These are phyloP conservation scores for Rehmannia glutinosa DNA, from an alignment of 257 asterid genomes.

Conservation along the genomic window DNA sequence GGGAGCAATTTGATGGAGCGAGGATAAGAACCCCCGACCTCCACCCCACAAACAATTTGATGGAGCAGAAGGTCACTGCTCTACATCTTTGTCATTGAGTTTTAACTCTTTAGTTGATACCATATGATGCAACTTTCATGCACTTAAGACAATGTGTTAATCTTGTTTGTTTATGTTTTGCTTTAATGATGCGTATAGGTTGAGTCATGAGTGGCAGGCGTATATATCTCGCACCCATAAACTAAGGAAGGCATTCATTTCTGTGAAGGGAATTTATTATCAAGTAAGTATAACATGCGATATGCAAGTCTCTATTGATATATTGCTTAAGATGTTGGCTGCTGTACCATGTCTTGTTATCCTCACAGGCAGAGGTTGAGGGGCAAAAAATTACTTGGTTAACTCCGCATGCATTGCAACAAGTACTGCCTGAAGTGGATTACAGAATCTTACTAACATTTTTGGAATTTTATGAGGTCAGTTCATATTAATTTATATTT, in stretches of 20 bases:
- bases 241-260: constrained; percentile 87
- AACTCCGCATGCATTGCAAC: constrained; percentile 99
- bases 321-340: constrained; percentile 9
- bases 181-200: constrained; percentile 37
- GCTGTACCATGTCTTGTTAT: not conserved
- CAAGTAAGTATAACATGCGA: constrained; percentile 43
- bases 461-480: constrained; percentile 84
- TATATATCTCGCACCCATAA: constrained; percentile 82
- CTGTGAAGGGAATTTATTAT: constrained; percentile 95
- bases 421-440: constrained; percentile 92
- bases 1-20: too few species aligned
- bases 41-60: too few species aligned
- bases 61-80: constrained; percentile 74
- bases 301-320: not conserved
- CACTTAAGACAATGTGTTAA: not conserved
- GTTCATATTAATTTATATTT: constrained; percentile 4
- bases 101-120: not conserved
- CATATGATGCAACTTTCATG: not conserved
- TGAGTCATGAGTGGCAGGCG: constrained; percentile 99
- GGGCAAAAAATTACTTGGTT: constrained; percentile 95
- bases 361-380: constrained; percentile 70
- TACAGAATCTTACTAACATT: constrained; percentile 79
- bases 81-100: not conserved
- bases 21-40: too few species aligned
- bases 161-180: constrained; percentile 5